Conservation (phyloP, 2,329 filamentous ascomycete species). For the Aspergillus sp. region DNA sequence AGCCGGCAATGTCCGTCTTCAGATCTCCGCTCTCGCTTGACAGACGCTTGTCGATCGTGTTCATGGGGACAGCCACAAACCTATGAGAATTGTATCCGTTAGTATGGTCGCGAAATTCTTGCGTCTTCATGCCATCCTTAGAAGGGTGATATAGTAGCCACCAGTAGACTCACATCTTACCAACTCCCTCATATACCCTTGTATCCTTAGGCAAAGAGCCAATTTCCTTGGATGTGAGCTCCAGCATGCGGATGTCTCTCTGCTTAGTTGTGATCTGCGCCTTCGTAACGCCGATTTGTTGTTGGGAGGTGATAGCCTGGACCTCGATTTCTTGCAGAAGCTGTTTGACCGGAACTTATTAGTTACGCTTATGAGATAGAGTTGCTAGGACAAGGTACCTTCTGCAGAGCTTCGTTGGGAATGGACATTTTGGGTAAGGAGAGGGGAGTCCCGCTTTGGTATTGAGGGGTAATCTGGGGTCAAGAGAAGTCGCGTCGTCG, state of each 20-base stretch:
- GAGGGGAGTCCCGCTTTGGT: constrained; percentile 6
- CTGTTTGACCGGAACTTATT: constrained; percentile 49
- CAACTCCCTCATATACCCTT: constrained; percentile 88
- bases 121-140: background rate
- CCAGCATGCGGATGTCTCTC: constrained; percentile 82
- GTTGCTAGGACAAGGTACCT: constrained; percentile 59
- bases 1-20: constrained; percentile 73
- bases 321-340: constrained; percentile 91
- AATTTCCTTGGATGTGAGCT: constrained; percentile 83
- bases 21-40: constrained; percentile 72
- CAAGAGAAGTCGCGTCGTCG: background rate
- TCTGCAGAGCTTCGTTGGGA: constrained; percentile 88
- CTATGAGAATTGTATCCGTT: constrained; percentile 49
- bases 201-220: constrained; percentile 73
- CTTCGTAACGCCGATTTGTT: constrained; percentile 85
- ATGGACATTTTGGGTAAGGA: constrained; percentile 71
- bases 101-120: background rate
- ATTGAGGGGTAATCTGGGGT: constrained; percentile 8
- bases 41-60: constrained; percentile 74
- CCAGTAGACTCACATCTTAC: constrained; percentile 78
- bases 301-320: constrained; percentile 83
- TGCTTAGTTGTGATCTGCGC: constrained; percentile 83
- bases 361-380: constrained; percentile 11
- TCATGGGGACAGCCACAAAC: constrained; percentile 80
- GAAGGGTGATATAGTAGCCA: background rate